These are phyloP conservation scores for Chimonanthus salicifolius DNA, from an alignment of 164 flowering plant species.

Conservation along the genomic window DNA sequence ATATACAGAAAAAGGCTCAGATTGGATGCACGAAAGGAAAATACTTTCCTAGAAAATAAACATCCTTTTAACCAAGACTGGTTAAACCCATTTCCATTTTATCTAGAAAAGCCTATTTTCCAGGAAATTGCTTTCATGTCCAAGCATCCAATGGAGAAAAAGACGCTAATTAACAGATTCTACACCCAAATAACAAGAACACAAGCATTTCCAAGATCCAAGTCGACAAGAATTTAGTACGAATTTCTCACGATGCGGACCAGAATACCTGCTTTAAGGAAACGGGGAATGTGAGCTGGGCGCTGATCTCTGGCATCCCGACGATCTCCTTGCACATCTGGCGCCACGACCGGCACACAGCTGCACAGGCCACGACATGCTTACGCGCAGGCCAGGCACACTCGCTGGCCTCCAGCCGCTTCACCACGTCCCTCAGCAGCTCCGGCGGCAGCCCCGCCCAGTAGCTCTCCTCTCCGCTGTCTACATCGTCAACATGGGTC, in stretches of 20 bases:
- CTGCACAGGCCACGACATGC: constrained; percentile 53
- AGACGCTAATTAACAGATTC: background rate
- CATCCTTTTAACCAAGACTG: too few species aligned
- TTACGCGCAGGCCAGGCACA: constrained; percentile 63
- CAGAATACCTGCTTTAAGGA: constrained; percentile 69
- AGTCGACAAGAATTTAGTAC: background rate
- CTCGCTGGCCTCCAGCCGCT: constrained; percentile 67
- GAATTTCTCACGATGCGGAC: too few species aligned
- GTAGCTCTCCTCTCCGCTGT: constrained; percentile 9
- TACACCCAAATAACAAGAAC: background rate
- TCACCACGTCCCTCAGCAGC: constrained; percentile 56
- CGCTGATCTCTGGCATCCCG: constrained; percentile 57
- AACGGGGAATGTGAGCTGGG: constrained; percentile 66
- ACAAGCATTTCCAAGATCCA: background rate
- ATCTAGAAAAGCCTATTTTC: too few species aligned
- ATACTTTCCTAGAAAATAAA: too few species aligned
- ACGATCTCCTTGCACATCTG: constrained; percentile 55
- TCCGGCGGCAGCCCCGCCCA: constrained; percentile 77
- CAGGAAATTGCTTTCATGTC: background rate
- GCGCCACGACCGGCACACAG: constrained; percentile 73
- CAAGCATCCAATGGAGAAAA: background rate
- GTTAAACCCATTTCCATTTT: too few species aligned
- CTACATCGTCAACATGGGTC: background rate
- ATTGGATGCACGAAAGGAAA: too few species aligned
- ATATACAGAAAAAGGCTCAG: too few species aligned